phyloP scores from a whole-genome alignment of 768 basidiomycete genomes.

The Pleurotus sapidus region DNA sequence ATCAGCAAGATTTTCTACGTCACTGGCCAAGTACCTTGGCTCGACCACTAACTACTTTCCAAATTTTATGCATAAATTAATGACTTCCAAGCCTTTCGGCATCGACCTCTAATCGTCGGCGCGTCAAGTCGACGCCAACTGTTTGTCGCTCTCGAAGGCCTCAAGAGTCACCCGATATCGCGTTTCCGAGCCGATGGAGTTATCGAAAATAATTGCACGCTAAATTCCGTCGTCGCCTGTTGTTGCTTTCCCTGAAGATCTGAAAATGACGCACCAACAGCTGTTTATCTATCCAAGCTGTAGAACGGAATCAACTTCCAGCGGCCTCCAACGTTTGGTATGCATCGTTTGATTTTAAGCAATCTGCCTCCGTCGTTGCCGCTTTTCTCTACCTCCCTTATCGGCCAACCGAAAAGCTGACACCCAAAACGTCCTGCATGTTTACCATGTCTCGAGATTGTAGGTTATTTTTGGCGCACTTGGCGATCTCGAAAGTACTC shows the following conservation, averaged over 20 bases:
- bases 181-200: not conserved
- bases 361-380: not conserved
- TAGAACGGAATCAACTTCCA: not conserved
- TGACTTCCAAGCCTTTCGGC: too few species aligned
- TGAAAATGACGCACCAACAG: not conserved
- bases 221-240: not conserved
- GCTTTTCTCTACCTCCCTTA: not conserved
- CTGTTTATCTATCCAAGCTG: not conserved
- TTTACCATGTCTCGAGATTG: not conserved
- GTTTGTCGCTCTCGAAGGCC: too few species aligned
- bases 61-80: too few species aligned
- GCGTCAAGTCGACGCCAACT: too few species aligned
- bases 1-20: too few species aligned
- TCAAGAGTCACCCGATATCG: too few species aligned
- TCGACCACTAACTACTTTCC: not conserved
- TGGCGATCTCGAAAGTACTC: not conserved
- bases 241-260: not conserved
- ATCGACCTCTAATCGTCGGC: too few species aligned
- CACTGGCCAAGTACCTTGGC: not conserved
- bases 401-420: constrained; percentile 4
- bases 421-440: not conserved
- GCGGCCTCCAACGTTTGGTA: not conserved
- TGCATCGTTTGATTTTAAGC: not conserved
- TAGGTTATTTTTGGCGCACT: constrained; percentile 4
- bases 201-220: not conserved